Evolutionary conservation across 2,329 filamentous ascomycete genomes (phyloP), one percentile per base, ranked within the genome.

Genomic region (Fusarium veterinarium): DNA sequence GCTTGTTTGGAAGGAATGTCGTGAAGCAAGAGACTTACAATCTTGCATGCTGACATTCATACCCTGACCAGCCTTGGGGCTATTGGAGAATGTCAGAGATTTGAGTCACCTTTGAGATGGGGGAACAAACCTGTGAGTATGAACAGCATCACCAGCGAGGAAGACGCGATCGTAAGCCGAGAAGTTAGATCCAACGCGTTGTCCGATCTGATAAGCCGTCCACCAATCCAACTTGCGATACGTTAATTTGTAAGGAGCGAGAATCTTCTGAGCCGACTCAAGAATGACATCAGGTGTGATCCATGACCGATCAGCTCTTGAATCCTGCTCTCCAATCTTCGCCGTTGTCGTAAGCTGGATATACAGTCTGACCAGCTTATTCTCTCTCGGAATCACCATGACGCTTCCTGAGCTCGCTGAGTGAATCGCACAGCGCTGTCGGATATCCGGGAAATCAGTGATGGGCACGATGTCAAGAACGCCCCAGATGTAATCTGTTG

Each of bases 21-120:
- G 2, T 6, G 10, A n/a, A 3, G 16, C 14, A 5, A 7, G 25
- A 12, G 6, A 61, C 59, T 61, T 3, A 61, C 59, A 63, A 77
- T 93, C 91, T 74, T 92, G 91, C 88, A 93, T 91, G 35, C 85
- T 88, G 5, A 92, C 88, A 73, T 93, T 93, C 91, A 93, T 93
- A 17, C 91, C 91, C 76, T 92, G 91, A 4, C 90, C 90, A 1
- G 89, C 90, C 76, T 92, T 92, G 25, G 90, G 90, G 7, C 60
- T 62, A 13, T 41, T 42, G 23, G 10, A 14, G 6, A 14, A 19
- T 38, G 16, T 57, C 20, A 44, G 23, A 5, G 2, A 4, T 16
- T 28, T 20, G 14, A 4, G 4, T 5, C 12, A 33, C 1, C 1
- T 10, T 23, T 4, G 20, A 10, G n/a, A 25, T 17, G 20, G 6